phyloP scores from a whole-genome alignment of 306 rosid species.

The Ziziphus jujuba region DNA sequence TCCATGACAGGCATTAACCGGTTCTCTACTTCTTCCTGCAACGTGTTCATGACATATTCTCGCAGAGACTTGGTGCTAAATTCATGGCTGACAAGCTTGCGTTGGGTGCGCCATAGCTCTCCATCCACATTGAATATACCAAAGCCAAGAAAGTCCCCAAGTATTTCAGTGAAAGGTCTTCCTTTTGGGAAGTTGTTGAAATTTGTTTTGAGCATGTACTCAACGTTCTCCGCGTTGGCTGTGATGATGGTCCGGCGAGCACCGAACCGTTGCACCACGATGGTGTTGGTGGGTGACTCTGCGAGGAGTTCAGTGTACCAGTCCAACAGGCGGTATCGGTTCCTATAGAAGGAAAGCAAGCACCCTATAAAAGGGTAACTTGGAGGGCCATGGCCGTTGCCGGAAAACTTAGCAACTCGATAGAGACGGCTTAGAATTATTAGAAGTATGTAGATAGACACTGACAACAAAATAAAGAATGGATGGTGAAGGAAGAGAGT shows the following conservation, averaged over 20 bases:
- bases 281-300: slow-evolving; percentile 57
- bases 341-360: slow-evolving; percentile 64
- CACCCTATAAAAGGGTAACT: slow-evolving; percentile 71
- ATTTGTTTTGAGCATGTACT: slow-evolving; percentile 80
- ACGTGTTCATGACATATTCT: slow-evolving; percentile 38
- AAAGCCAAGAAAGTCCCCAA: slow-evolving; percentile 75
- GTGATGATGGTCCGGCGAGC: slow-evolving; percentile 68
- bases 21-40: slow-evolving; percentile 50
- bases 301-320: slow-evolving; percentile 78
- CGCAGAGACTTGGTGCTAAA: slow-evolving; percentile 54
- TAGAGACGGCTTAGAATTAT: slow-evolving; percentile 27
- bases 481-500: slow-evolving; percentile 32
- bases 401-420: slow-evolving; percentile 17
- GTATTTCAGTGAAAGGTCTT: slow-evolving; percentile 72
- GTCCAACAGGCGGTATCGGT: slow-evolving; percentile 54
- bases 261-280: slow-evolving; percentile 60
- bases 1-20: slow-evolving; percentile 57
- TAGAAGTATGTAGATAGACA: slow-evolving; percentile 31
- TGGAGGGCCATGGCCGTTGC: slow-evolving; percentile 43
- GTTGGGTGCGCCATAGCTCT: slow-evolving; percentile 58
- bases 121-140: slow-evolving; percentile 92
- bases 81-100: slow-evolving; percentile 73
- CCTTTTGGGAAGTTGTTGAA: slow-evolving; percentile 90
- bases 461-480: slow-evolving; percentile 30
- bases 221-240: slow-evolving; percentile 65